Evolutionary conservation across 2,329 filamentous ascomycete genomes (phyloP).

Genomic region (Magnaporthiopsis poae): DNA sequence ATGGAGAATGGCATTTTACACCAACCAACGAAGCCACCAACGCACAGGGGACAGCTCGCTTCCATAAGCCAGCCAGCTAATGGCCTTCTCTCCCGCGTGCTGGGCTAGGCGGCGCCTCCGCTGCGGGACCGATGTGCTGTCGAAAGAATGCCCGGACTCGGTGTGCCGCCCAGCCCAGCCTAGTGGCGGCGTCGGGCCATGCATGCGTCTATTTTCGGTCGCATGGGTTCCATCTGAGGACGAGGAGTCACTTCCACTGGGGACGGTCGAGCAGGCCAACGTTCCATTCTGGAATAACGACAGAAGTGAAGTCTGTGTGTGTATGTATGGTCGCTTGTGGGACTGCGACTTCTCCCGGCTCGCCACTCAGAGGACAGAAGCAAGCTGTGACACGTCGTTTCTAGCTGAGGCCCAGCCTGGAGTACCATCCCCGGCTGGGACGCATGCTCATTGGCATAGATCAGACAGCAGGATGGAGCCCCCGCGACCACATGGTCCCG

Average conservation of each 20-base stretch:
- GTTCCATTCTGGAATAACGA: background rate
- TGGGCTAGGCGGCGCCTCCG: background rate
- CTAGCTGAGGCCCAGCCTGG: background rate
- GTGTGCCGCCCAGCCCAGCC: background rate
- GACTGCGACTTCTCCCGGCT: background rate
- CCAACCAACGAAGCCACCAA: background rate
- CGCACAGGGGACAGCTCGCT: background rate
- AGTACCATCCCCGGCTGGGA: background rate
- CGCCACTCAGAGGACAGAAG: background rate
- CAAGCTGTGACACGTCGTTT: background rate
- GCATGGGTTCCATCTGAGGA: background rate
- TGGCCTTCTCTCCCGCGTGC: too few relatives aligned
- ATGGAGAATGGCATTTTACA: background rate
- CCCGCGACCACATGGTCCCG: background rate
- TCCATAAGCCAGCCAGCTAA: background rate
- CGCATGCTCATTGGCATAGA: background rate
- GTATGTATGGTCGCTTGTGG: background rate
- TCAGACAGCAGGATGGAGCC: background rate
- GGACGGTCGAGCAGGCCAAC: background rate
- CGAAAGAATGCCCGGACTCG: background rate
- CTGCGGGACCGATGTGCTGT: background rate
- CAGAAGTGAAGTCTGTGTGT: background rate
- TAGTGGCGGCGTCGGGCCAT: background rate
- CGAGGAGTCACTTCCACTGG: background rate
- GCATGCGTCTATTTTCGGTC: background rate